Evolutionary conservation across 768 basidiomycete genomes (phyloP).

Genomic region (Lactarius deliciosus): DNA sequence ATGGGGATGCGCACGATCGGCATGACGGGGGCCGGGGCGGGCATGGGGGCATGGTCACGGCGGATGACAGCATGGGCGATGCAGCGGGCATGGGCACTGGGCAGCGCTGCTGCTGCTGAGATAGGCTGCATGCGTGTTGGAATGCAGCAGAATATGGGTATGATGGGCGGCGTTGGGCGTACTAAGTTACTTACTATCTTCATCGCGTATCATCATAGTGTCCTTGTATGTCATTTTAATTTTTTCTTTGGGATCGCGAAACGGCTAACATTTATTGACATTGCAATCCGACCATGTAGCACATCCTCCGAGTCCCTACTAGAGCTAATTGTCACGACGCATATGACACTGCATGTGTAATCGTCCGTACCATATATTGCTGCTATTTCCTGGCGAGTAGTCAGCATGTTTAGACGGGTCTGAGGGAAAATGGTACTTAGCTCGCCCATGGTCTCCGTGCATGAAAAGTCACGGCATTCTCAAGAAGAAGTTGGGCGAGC

Average conservation of each 20-base stretch:
- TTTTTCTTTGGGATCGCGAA: background rate
- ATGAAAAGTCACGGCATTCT: background rate
- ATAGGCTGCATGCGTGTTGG: too few species aligned
- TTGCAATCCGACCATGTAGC: background rate
- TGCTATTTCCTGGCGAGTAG: background rate
- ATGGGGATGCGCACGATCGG: constrained; percentile 31
- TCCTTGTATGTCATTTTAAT: background rate
- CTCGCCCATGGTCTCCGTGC: background rate
- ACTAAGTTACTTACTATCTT: background rate
- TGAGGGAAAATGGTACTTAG: background rate
- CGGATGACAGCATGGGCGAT: constrained; percentile 30
- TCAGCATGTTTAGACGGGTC: background rate
- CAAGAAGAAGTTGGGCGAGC: background rate
- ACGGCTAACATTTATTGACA: background rate
- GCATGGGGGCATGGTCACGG: constrained; percentile 32
- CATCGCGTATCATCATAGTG: background rate
- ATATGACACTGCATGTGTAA: background rate
- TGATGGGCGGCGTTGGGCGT: too few species aligned
- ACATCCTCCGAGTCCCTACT: background rate
- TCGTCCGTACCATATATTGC: background rate
- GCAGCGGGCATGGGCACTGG: constrained; percentile 29
- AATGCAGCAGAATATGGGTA: too few species aligned
- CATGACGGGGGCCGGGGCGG: constrained; percentile 17
- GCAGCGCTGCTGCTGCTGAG: too few species aligned
- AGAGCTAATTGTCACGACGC: background rate